Evolutionary conservation across 2,329 filamentous ascomycete genomes (phyloP).

Genomic region (Thielaviopsis ethacetica): DNA sequence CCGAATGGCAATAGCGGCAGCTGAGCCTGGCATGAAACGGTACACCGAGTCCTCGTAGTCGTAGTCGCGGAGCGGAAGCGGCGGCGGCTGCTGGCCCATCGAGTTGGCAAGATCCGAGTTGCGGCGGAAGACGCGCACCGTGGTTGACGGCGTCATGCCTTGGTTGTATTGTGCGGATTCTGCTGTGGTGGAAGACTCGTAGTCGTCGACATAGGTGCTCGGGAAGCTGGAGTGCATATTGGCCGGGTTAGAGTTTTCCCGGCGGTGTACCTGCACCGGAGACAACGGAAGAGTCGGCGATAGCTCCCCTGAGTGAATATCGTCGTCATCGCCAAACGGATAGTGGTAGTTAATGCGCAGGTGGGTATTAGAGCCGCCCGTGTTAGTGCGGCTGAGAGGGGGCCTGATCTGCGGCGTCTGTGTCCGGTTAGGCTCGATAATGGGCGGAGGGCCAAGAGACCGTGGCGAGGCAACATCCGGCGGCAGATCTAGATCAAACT

Average conservation of each 20-base stretch:
- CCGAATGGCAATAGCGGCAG: slow-evolving; percentile 15
- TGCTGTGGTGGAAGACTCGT: slow-evolving; percentile 21
- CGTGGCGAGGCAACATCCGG: not conserved
- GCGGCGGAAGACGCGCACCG: slow-evolving; percentile 27
- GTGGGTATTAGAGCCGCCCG: not conserved
- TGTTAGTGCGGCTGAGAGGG: not conserved
- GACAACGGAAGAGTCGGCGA: slow-evolving; percentile 10
- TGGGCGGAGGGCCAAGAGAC: not conserved
- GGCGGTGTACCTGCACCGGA: slow-evolving; percentile 7
- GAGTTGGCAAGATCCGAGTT: slow-evolving; percentile 20
- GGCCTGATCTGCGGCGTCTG: not conserved
- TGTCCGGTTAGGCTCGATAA: not conserved
- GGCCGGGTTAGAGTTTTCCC: not conserved
- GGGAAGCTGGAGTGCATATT: slow-evolving; percentile 11
- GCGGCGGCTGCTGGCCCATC: not conserved
- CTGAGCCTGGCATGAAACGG: slow-evolving; percentile 19
- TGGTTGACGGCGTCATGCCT: slow-evolving; percentile 6
- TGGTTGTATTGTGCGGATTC: not conserved
- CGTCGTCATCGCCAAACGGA: slow-evolving; percentile 10
- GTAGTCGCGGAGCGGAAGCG: slow-evolving; percentile 8
- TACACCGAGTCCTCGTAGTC: slow-evolving; percentile 23
- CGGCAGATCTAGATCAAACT: slow-evolving; percentile 46
- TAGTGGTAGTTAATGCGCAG: slow-evolving; percentile 11
- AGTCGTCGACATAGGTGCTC: slow-evolving; percentile 21
- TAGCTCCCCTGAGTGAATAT: slow-evolving; percentile 6